Conservation (phyloP, 805 yeast genomes). For the Starmerella potacharoeniae region DNA sequence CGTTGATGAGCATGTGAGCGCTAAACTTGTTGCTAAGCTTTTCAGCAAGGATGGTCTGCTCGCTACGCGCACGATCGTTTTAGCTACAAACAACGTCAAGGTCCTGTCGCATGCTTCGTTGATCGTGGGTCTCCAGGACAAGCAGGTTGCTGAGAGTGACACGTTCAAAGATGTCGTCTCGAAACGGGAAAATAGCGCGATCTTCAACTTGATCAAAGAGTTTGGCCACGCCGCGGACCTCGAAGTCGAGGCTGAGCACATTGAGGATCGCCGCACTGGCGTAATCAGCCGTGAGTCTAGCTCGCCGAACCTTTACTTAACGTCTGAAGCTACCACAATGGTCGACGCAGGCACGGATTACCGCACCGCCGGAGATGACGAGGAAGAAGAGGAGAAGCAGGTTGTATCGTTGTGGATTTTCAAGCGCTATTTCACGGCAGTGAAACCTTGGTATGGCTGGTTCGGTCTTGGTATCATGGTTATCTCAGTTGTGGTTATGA, state of each 20-base stretch:
- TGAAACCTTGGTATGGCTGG: constrained; percentile 31
- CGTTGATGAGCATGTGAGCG: constrained; percentile 94
- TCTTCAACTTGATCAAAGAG: constrained; percentile 25
- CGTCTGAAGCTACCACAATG: background rate
- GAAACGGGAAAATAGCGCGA: constrained; percentile 19
- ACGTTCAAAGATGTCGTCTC: constrained; percentile 42
- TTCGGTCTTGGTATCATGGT: constrained; percentile 30
- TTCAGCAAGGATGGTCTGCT: constrained; percentile 66
- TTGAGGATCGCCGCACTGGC: constrained; percentile 58
- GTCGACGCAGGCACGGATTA: background rate
- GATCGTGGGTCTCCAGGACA: constrained; percentile 50
- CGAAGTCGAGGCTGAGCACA: constrained; percentile 54
- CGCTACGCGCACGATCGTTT: constrained; percentile 54
- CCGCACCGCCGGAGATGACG: constrained; percentile 24
- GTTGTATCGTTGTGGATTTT: constrained; percentile 19
- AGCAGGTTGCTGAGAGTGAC: constrained; percentile 40
- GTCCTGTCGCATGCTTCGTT: constrained; percentile 63
- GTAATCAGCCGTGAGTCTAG: constrained; percentile 27
- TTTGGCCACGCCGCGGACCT: constrained; percentile 64
- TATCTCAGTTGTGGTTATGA: constrained; percentile 25
- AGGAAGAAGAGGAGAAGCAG: constrained; percentile 22
- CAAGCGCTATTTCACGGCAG: constrained; percentile 22
- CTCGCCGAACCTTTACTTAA: constrained; percentile 8
- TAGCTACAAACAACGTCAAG: constrained; percentile 73
- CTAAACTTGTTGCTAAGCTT: constrained; percentile 64